Conservation (phyloP, 2,329 filamentous ascomycete genomes). For the Aspergillus viridinutans region DNA sequence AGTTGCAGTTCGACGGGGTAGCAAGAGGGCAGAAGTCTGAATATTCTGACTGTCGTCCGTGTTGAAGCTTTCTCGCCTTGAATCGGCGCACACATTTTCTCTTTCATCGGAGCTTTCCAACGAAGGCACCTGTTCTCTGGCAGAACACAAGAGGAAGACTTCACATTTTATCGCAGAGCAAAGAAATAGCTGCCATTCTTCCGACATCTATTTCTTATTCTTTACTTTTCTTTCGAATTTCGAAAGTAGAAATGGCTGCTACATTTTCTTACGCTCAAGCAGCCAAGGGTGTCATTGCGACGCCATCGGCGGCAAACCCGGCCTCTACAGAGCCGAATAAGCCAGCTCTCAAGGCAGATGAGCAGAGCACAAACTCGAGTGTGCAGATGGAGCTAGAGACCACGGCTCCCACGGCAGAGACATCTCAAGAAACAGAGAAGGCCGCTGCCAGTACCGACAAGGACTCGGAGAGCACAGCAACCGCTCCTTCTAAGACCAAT, state of each 20-base stretch:
- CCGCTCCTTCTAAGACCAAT: constrained; percentile 26
- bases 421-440: constrained; percentile 37
- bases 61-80: constrained; percentile 22
- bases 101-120: constrained; percentile 18
- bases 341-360: constrained; percentile 26
- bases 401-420: constrained; percentile 46
- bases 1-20: constrained; percentile 27
- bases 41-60: constrained; percentile 22
- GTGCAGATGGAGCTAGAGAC: constrained; percentile 27
- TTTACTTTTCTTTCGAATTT: constrained; percentile 6
- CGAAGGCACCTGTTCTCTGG: constrained; percentile 22
- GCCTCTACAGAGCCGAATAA: constrained; percentile 27
- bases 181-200: background rate
- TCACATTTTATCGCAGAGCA: background rate
- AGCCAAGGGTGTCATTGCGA: constrained; percentile 69
- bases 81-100: constrained; percentile 17
- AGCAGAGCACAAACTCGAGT: constrained; percentile 25
- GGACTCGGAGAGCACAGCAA: constrained; percentile 30
- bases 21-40: constrained; percentile 23
- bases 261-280: constrained; percentile 94
- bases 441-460: constrained; percentile 27
- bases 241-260: constrained; percentile 38
- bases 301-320: constrained; percentile 43
- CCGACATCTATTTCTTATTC: constrained; percentile 1
- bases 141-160: constrained; percentile 16